Evolutionary conservation across 305 asterid genomes (phyloP), one percentile per base, ranked within the genome.

Genomic region (Ilex paraguariensis): DNA sequence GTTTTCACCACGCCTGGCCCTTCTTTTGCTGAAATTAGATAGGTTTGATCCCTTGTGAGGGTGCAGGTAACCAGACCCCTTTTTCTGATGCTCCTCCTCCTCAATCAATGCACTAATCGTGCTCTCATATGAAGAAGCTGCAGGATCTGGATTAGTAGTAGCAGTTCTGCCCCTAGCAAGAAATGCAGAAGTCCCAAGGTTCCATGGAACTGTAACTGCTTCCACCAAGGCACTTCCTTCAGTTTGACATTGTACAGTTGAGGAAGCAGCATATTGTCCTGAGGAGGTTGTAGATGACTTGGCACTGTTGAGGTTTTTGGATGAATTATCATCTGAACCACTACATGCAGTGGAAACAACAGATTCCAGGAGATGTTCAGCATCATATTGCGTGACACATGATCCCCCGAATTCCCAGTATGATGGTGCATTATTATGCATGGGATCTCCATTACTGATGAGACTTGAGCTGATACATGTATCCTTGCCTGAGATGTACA

Each of bases 101-200:
- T 75, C 81, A 32, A 69, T 36, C 65, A 75, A 70, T 54, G 62
- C 31, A 73, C 68, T 58, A 50, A 70, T 67, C 68, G 69, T 71
- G 79, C 77, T 80, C 58, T 69, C 82, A 42, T 70, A 72, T 45
- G 91, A 77, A 74, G 90, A 75, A 42, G 76, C 70, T 49, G 79
- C 73, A 72, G 79, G 76, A 2, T 74, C 54, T 58, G 66, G 13
- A 44, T 70, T 53, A 36, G 68, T 17, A 10, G 48, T 31, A 13
- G 70, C 63, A 40, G 75, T 74, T 66, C 54, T 56, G 58, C 74
- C 79, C 16, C 45, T 57, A 56, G 64, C 70, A 51, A 21, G 44
- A 33, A 66, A 59, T 48, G 64, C 63, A 4, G 87, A 70, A 59
- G 78, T 66, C 55, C 68, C 79, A 56, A 77, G 65, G 75, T 72